A percentile compares a stretch with the other conserved stretches of the same genome.
These are phyloP conservation scores for Eucalyptus sp. DNA, from an alignment of 345 rosid species.

Conservation along the genomic window DNA sequence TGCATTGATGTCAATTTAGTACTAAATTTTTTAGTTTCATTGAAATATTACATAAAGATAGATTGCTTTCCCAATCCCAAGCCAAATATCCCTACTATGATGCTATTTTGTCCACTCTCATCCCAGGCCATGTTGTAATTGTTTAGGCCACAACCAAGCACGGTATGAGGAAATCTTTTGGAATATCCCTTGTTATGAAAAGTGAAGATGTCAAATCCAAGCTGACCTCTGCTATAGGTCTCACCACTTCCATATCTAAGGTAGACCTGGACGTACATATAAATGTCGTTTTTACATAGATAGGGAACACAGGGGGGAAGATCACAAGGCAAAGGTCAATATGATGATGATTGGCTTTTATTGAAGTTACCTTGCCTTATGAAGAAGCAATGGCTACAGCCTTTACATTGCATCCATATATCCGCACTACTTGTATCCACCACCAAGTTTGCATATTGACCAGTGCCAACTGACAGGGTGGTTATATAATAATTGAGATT, in stretches of 20 bases:
- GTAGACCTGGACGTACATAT: neutral
- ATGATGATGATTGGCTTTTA: neutral
- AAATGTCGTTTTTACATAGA: neutral
- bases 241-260: neutral
- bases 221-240: neutral
- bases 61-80: neutral
- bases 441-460: neutral
- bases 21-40: neutral
- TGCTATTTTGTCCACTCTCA: neutral
- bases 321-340: neutral
- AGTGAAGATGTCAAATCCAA: neutral
- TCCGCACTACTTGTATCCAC: neutral
- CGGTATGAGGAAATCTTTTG: neutral
- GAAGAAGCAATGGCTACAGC: neutral
- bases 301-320: rapidly evolving
- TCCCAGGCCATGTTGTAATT: neutral
- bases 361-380: neutral
- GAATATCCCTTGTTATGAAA: neutral
- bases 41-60: neutral
- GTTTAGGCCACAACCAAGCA: neutral
- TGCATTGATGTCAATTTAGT: too few relatives aligned
- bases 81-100: neutral
- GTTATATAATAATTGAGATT: neutral
- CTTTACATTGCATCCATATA: neutral
- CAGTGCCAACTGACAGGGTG: neutral